Conservation (phyloP, 257 asterid species). For the Agastache rugosa region DNA sequence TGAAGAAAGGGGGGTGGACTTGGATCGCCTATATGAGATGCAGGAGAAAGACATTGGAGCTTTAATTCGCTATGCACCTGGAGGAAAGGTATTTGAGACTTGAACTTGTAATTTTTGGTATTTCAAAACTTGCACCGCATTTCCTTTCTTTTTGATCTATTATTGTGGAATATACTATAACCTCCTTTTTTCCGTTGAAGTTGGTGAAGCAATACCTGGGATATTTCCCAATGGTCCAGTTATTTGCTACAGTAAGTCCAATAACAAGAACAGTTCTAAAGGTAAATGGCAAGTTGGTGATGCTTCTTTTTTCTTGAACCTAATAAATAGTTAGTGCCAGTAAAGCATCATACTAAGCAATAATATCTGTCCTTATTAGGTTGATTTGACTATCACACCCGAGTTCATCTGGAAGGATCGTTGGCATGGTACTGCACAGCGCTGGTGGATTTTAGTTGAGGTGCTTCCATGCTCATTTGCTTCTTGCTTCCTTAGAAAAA, state of each 20-base stretch:
- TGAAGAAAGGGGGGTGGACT: constrained; percentile 81
- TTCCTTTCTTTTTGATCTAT: constrained; percentile 13
- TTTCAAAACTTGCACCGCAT: constrained; percentile 22
- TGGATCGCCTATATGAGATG: constrained; percentile 88
- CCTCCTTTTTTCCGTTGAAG: constrained; percentile 51
- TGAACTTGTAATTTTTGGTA: constrained; percentile 25
- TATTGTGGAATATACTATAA: constrained; percentile 32
- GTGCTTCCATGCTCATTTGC: constrained; percentile 46
- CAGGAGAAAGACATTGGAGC: constrained; percentile 93
- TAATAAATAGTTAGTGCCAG: constrained; percentile 29
- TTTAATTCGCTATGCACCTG: constrained; percentile 91
- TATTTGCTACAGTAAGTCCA: constrained; percentile 95
- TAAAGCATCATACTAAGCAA: constrained; percentile 24
- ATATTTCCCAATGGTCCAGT: constrained; percentile 81
- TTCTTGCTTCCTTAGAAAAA: constrained; percentile 22
- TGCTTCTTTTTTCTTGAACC: constrained; percentile 31
- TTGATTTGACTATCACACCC: constrained; percentile 84
- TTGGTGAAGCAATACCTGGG: constrained; percentile 85
- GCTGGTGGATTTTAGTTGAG: constrained; percentile 99
- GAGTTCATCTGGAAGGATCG: constrained; percentile 96
- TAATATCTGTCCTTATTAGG: constrained; percentile 50
- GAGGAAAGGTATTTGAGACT: constrained; percentile 76
- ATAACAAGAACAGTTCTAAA: constrained; percentile 97
- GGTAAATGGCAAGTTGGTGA: constrained; percentile 56
- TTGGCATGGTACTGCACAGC: constrained; percentile 88